Evolutionary conservation across 2,329 filamentous ascomycete genomes (phyloP), one percentile per base, ranked within the genome.

Genomic region (Colletotrichum sp.): DNA sequence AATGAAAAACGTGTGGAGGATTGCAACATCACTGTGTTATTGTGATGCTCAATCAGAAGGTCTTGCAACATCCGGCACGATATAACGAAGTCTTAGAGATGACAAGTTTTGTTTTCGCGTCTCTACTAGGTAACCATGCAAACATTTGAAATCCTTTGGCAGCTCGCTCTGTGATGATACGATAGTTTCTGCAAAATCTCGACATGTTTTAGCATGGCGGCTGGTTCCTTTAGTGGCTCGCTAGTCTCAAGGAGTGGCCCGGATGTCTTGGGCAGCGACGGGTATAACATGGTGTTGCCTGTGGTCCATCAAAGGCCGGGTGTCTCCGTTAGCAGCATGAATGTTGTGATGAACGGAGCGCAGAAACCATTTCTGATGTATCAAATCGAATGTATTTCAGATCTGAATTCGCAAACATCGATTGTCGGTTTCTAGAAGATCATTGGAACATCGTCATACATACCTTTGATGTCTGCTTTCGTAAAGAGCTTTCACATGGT

Each of bases 61-160:
- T 13, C 10, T 13, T 12, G n/a, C n/a, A 3, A 7, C 21, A 4
- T 21, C 2, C 7, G 6, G n/a, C 12, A 7, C 4, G 43, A n/a
- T 1, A 12, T 2, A 3, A 13, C 43, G 16, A 18, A 48, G 43
- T 21, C 0, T 13, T 6, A 4, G 4, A 13, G n/a, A 48, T 4
- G 5, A 48, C 3, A 4, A 2, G 5, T 13, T 6, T 21, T 13
- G 10, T 21, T 12, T 48, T 10, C 43, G 13, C 10, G 2, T 48
- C 18, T 21, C 2, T 4, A 7, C 7, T n/a, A n/a, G n/a, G n/a
- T n/a, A n/a, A n/a, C 16, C 4, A 18, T 48, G 5, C 13, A n/a
- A 7, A 21, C 4, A 4, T 1, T 4, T 48, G 18, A 4, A 18
- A n/a, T 3, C 4, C 3, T 5, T 2, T 4, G 7, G 10, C n/a